Conservation (phyloP, 2,329 filamentous ascomycete genomes). For the Nothophoma quercina region DNA sequence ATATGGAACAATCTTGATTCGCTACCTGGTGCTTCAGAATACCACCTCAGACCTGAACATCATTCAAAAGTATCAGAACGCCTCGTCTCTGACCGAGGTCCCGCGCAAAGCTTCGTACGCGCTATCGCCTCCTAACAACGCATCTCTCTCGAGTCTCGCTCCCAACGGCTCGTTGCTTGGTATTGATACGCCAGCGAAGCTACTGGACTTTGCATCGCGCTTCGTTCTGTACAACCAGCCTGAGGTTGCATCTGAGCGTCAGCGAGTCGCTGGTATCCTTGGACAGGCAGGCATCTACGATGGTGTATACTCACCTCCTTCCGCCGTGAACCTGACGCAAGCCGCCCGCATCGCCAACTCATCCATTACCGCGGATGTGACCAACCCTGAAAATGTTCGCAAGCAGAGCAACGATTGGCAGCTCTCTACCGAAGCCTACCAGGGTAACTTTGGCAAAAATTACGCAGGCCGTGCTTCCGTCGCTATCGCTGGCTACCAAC, state of each 20-base stretch:
- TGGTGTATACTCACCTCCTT: background rate
- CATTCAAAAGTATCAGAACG: background rate
- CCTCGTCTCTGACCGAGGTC: background rate
- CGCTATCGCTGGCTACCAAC: slow-evolving; percentile 4
- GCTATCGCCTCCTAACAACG: background rate
- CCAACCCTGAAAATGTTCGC: background rate
- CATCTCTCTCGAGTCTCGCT: background rate
- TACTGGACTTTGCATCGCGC: too few relatives aligned
- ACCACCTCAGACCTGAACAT: background rate
- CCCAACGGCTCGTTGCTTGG: background rate
- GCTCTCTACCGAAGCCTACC: background rate
- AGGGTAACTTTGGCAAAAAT: slow-evolving; percentile 6
- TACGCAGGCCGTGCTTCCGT: slow-evolving; percentile 2
- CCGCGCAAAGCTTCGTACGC: background rate
- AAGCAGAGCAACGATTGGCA: slow-evolving; percentile 7
- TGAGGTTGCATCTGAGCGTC: background rate
- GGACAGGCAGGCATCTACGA: background rate
- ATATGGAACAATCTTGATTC: background rate
- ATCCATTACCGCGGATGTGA: slow-evolving; percentile 3
- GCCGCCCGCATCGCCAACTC: too few relatives aligned
- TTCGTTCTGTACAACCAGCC: background rate
- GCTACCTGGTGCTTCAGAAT: background rate
- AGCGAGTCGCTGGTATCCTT: background rate
- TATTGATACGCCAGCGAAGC: too few relatives aligned
- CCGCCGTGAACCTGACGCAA: too few relatives aligned